These are phyloP conservation scores for Claviceps purpurea DNA, from an alignment of 2,329 filamentous ascomycete genomes.

Conservation along the genomic window DNA sequence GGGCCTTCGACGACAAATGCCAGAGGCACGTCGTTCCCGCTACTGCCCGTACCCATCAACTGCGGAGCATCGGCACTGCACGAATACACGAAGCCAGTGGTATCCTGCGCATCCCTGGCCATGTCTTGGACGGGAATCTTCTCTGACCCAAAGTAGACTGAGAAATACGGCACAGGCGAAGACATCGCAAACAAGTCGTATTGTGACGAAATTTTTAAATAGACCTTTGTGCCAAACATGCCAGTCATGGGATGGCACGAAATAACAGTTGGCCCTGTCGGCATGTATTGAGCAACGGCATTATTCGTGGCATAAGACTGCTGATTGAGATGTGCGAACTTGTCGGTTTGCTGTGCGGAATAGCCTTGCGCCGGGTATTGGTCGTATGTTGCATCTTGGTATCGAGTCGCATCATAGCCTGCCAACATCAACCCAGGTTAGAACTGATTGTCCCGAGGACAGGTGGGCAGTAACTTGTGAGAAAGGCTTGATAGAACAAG, in stretches of 20 bases:
- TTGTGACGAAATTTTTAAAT: constrained; percentile 59
- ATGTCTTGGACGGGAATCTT: constrained; percentile 49
- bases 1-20: constrained; percentile 38
- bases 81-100: constrained; percentile 53
- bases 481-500: neutral
- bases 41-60: constrained; percentile 35
- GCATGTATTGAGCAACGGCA: constrained; percentile 53
- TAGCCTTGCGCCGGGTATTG: constrained; percentile 37
- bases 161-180: constrained; percentile 42
- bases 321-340: constrained; percentile 39
- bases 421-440: constrained; percentile 12
- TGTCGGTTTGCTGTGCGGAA: constrained; percentile 33
- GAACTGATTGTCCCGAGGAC: neutral
- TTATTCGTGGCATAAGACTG: constrained; percentile 47
- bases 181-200: constrained; percentile 55
- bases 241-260: constrained; percentile 60
- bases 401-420: constrained; percentile 49
- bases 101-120: constrained; percentile 44
- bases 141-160: constrained; percentile 65
- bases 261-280: constrained; percentile 45
- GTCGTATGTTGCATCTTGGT: constrained; percentile 43
- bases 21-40: constrained; percentile 38
- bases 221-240: constrained; percentile 53
- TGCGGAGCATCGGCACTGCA: constrained; percentile 61
- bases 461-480: neutral